A percentile compares a stretch with the other conserved stretches of the same genome.
phyloP scores from a whole-genome alignment of 2,329 filamentous ascomycete species.

The Tolypocladium endophyticum region DNA sequence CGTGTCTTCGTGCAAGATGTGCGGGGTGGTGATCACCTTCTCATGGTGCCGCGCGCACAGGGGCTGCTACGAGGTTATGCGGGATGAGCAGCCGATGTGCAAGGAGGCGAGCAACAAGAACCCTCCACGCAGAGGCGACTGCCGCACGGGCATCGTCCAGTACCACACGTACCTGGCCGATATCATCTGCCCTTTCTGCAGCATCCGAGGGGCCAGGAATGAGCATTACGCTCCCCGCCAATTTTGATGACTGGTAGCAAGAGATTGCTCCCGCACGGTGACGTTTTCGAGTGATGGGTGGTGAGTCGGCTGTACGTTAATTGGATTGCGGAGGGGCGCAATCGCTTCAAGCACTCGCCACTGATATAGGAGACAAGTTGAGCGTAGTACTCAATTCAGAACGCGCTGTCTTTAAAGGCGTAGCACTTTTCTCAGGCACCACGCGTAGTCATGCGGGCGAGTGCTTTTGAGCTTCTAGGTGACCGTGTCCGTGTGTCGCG shows the following conservation, averaged over 20 bases:
- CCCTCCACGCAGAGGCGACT: background rate
- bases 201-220: background rate
- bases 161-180: background rate
- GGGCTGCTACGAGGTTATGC: background rate
- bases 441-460: background rate
- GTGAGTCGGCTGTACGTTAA: background rate
- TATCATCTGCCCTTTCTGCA: background rate
- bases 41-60: background rate
- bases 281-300: background rate
- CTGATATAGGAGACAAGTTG: background rate
- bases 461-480: background rate
- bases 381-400: background rate
- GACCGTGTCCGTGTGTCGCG: background rate
- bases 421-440: background rate
- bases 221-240: background rate
- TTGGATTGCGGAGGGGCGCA: background rate
- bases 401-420: background rate
- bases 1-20: background rate
- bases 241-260: background rate
- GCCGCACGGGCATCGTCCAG: background rate
- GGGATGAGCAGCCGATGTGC: background rate
- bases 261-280: background rate
- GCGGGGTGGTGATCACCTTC: background rate
- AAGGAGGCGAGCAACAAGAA: background rate
- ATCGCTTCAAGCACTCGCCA: background rate